These are phyloP conservation scores for Fusarium sublunatum DNA, from an alignment of 2,329 filamentous ascomycete species.

Conservation along the genomic window DNA sequence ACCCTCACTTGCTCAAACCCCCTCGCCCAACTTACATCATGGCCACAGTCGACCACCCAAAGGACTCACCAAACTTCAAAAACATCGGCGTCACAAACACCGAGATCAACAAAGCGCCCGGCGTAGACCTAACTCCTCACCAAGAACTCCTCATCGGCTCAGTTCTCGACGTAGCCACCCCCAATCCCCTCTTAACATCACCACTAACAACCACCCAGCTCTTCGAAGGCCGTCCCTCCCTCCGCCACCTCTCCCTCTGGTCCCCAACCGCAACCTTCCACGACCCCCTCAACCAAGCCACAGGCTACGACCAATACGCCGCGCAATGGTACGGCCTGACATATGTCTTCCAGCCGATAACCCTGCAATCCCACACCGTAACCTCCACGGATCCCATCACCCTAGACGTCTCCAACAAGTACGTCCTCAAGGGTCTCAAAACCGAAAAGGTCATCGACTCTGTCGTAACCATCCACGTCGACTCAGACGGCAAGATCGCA, in stretches of 20 bases:
- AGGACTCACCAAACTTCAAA: background rate
- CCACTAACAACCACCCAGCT: slow-evolving; percentile 52
- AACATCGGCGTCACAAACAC: slow-evolving; percentile 11
- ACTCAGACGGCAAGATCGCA: slow-evolving; percentile 50
- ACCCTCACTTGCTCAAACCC: background rate
- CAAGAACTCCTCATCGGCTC: slow-evolving; percentile 16
- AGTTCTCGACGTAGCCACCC: slow-evolving; percentile 4
- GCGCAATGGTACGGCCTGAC: slow-evolving; percentile 69
- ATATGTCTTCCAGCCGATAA: slow-evolving; percentile 62
- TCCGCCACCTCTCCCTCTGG: slow-evolving; percentile 70
- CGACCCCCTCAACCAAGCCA: slow-evolving; percentile 68
- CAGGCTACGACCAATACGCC: slow-evolving; percentile 63
- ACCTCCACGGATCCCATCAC: slow-evolving; percentile 67
- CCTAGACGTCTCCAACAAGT: slow-evolving; percentile 58
- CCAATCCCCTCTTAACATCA: background rate
- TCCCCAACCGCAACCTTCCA: slow-evolving; percentile 66
- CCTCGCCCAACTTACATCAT: background rate
- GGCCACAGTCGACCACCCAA: slow-evolving; percentile 1
- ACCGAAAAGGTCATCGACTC: slow-evolving; percentile 60
- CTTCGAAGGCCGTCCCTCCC: slow-evolving; percentile 68
- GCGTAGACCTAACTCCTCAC: background rate
- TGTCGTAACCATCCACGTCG: slow-evolving; percentile 51
- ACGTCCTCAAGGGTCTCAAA: slow-evolving; percentile 56
- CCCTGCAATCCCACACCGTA: slow-evolving; percentile 65
- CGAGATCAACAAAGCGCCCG: background rate